Evolutionary conservation across 179 eudicot genomes (phyloP).

Genomic region (Vitellaria paradoxa): DNA sequence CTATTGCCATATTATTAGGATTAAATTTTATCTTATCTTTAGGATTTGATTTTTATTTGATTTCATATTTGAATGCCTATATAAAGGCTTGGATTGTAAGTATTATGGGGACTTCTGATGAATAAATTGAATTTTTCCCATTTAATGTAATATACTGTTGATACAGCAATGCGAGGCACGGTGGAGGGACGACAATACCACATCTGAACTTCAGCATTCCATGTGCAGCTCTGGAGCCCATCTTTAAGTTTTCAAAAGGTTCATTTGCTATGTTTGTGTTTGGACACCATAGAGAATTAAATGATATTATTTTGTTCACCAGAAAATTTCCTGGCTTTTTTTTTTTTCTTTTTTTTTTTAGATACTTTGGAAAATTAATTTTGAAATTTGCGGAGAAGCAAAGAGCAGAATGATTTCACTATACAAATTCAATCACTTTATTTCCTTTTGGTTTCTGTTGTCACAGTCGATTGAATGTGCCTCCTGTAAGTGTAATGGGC

Average conservation of each 20-base stretch:
- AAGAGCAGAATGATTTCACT: not conserved
- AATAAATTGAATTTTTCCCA: too few species aligned
- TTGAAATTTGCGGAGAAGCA: not conserved
- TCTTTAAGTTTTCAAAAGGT: conserved; percentile 76
- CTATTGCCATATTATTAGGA: too few species aligned
- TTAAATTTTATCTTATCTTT: too few species aligned
- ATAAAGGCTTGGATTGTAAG: too few species aligned
- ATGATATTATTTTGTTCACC: not conserved
- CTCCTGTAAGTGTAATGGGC: not conserved
- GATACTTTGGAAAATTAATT: not conserved
- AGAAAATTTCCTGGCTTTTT: not conserved
- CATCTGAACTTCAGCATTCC: conserved; percentile 98
- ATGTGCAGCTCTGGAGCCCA: conserved; percentile 71
- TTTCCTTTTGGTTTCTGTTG: not conserved
- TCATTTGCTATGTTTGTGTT: conserved; percentile 1
- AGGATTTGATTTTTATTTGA: too few species aligned
- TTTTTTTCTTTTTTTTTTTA: not conserved
- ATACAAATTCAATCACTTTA: not conserved
- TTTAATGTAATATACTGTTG: not conserved
- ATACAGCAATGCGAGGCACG: conserved; percentile 86
- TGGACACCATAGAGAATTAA: not conserved
- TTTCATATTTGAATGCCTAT: too few species aligned
- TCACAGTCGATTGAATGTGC: not conserved
- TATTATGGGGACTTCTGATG: too few species aligned
- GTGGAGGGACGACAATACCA: conserved; percentile 80